Conservation (phyloP, 371 early-diverging fungal genomes). For the Mucor saturninus region DNA sequence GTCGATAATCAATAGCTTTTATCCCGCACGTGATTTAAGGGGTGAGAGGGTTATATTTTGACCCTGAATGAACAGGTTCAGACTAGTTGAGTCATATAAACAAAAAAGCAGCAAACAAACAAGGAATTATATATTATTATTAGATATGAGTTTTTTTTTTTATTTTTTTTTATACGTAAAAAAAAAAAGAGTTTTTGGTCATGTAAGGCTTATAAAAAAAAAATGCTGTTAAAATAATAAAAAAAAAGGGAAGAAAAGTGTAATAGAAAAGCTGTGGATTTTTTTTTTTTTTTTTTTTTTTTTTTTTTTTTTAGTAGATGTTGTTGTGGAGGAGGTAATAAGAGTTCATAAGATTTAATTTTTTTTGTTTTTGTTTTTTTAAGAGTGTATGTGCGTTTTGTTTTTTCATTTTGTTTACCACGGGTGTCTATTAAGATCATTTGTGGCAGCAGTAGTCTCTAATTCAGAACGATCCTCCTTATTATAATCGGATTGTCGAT, state of each 20-base stretch:
- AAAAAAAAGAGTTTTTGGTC: too few species aligned
- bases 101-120: neutral
- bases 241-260: neutral
- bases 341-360: constrained; percentile 13
- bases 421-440: neutral
- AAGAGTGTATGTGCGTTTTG: too few species aligned
- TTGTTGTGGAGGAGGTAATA: too few species aligned
- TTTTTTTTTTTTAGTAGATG: too few species aligned
- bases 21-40: constrained; percentile 1
- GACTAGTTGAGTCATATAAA: too few species aligned
- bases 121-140: too few species aligned
- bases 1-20: neutral
- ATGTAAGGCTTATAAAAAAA: too few species aligned
- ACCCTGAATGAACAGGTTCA: too few species aligned
- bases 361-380: too few species aligned
- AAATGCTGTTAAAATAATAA: neutral
- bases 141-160: neutral
- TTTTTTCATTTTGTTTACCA: neutral
- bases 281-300: too few species aligned
- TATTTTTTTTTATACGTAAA: neutral
- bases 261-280: neutral
- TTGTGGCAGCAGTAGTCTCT: neutral
- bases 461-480: neutral
- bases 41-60: neutral
- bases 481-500: constrained; percentile 2